Conservation (phyloP, 257 asterid species). For the Solanum bukasovii region DNA sequence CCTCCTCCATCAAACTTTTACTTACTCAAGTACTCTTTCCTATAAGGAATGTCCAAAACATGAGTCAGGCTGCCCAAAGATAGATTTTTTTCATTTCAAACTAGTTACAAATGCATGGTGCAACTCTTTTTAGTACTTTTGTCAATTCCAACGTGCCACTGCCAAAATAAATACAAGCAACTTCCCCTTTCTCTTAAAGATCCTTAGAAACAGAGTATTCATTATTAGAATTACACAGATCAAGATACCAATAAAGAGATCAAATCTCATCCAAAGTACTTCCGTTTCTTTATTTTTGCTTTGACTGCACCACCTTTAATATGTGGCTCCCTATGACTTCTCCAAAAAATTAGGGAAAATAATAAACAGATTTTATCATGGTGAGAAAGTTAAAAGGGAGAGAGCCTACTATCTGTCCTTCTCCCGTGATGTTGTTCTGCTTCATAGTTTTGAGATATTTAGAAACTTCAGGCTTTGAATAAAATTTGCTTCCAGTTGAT, state of each 20-base stretch:
- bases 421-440: slow-evolving; percentile 1
- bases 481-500: slow-evolving; percentile 37
- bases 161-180: neutral
- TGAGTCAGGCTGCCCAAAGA: neutral
- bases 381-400: slow-evolving; percentile 3
- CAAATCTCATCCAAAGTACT: neutral
- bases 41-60: neutral
- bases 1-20: neutral
- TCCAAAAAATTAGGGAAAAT: neutral
- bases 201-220: neutral
- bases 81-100: neutral
- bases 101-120: neutral
- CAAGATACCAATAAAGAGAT: neutral
- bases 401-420: slow-evolving; percentile 18
- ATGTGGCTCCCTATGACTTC: neutral
- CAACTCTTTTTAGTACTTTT: neutral
- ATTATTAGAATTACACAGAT: neutral
- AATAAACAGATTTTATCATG: neutral
- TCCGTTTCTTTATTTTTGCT: neutral
- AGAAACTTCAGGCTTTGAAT: slow-evolving; percentile 41
- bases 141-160: neutral
- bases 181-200: neutral
- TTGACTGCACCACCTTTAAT: neutral
- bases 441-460: slow-evolving; percentile 26
- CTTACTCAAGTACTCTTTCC: neutral